Evolutionary conservation across 345 rosid species (phyloP), one percentile per base, ranked within the genome.

Genomic region (Kandelia obovata): DNA sequence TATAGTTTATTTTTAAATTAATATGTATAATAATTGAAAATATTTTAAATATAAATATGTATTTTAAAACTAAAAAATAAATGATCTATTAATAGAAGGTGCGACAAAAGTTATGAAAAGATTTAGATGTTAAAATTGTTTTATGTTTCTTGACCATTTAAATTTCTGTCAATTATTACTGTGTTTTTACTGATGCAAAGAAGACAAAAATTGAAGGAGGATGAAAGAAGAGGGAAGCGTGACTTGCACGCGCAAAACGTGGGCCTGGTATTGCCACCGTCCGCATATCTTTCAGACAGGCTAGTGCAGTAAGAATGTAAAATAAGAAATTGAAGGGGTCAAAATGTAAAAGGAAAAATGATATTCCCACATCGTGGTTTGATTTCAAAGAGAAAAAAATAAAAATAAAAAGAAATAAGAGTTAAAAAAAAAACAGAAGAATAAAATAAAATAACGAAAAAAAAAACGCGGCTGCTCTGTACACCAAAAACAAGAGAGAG

Each of bases 391-490:
- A 34, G 26, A 55, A 20, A 53, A 52, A 51, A 51, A 52, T 17
- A 68, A 43, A 43, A 62, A 47, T 34, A 53, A 67, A 28, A 71
- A 53, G 31, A 7, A 32, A 58, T 25, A 71, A 32, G n/a, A 34
- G 34, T 28, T 59, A 32, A 49, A 32, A 34, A 34, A 31, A 20
- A 47, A 34, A 62, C 37, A n/a, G 1, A 55, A 69, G 53, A 30
- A 39, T 31, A 51, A 19, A 73, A 62, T 55, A 19, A 63, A 71
- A 68, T 62, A 53, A 43, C 74, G 52, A 19, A 71, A 62, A 73
- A 59, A 77, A 65, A 75, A 78, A 80, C 81, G 79, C 82, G 87
- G 87, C 87, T 78, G 85, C 71, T 78, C 55, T 70, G 49, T 25
- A 69, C 83, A 70, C 78, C 82, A 67, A 85, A 78, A 76, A 57